Base-by-base conservation (phyloP, 2,329 filamentous ascomycete species). In the Talaromyces piceae region DNA sequence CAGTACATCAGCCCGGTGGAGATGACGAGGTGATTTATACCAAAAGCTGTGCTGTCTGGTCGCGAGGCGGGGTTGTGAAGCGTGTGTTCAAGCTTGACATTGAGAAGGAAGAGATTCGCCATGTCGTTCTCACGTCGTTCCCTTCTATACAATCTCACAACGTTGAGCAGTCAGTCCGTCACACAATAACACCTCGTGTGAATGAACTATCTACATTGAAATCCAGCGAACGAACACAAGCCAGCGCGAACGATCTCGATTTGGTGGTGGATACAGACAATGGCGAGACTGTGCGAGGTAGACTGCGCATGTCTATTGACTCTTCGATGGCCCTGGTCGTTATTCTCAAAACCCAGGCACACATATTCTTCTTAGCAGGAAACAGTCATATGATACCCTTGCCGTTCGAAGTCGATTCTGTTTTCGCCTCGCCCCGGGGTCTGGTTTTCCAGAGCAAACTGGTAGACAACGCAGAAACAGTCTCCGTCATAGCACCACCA, bases 391-490 rank as follows among this genome's bases (percentile, higher is more conserved):
- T 95, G 53, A 79, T 97, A 45, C 89, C 95, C 66, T 82, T 98
- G 63, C 91, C 91, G 1, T 98, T 98, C 63, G 91, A 97, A 70
- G 87, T 96, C 39, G 89, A 95, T 64, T 82, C 82, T 49, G 90
- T 88, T 26, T 88, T 91, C 66, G 83, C 91, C 30, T 87, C 88
- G 11, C 87, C 90, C 5, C 77, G 82, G 27, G 93, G 93, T 23
- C 78, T 97, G 46, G 79, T 98, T 18, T 81, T 98, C 51, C 91
- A 97, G 68, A 80, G 91, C 54, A 95, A 86, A 64, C 75, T 84
- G 39, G 77, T 58, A 8, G 63, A 67, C 20, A 59, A 65, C n/a
- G 49, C 50, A 44, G 53, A 27, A 44, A 59, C 41, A 31, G 31
- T 53, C 5, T 55, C 63, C 5, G 77, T 77, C 41, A 63, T 65